Evolutionary conservation across 352 stramenopile genomes (phyloP).

Genomic region (Phytopythium helicoides): DNA sequence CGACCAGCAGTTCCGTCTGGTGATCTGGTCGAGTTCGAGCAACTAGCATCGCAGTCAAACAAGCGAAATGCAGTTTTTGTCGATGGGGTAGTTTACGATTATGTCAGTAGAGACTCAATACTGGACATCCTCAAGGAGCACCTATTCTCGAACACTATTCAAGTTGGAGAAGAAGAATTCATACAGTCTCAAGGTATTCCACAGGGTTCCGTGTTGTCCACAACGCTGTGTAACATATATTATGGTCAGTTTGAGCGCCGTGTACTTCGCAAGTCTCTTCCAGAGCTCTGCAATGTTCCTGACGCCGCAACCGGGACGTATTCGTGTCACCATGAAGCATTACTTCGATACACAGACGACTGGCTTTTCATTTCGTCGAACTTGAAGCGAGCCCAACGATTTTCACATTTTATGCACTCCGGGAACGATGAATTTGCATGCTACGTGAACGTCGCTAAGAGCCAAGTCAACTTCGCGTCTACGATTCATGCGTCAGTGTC

Average conservation of each 20-base stretch:
- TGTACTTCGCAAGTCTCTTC: conserved; percentile 44
- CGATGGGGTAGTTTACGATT: conserved; percentile 80
- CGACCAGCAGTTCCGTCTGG: conserved; percentile 51
- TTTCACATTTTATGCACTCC: conserved; percentile 58
- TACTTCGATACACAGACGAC: conserved; percentile 80
- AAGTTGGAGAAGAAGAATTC: conserved; percentile 47
- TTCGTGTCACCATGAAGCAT: conserved; percentile 48
- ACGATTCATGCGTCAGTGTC: background rate
- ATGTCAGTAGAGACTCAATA: conserved; percentile 46
- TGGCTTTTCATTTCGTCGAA: conserved; percentile 72
- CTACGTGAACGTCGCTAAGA: conserved; percentile 62
- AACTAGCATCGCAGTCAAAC: conserved; percentile 33
- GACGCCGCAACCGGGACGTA: background rate
- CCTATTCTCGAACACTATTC: conserved; percentile 50
- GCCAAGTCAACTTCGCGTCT: conserved; percentile 58
- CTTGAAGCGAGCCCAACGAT: conserved; percentile 38
- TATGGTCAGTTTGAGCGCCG: conserved; percentile 74
- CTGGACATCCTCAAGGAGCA: conserved; percentile 64
- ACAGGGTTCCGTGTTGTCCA: conserved; percentile 82
- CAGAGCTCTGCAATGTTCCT: conserved; percentile 4
- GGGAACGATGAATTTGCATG: conserved; percentile 65
- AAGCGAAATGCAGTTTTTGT: conserved; percentile 57
- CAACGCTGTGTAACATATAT: conserved; percentile 79
- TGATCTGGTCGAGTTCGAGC: conserved; percentile 49
- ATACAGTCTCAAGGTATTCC: conserved; percentile 69